Conservation (phyloP, 2,329 filamentous ascomycete species). For the Podosphaera fusca region DNA sequence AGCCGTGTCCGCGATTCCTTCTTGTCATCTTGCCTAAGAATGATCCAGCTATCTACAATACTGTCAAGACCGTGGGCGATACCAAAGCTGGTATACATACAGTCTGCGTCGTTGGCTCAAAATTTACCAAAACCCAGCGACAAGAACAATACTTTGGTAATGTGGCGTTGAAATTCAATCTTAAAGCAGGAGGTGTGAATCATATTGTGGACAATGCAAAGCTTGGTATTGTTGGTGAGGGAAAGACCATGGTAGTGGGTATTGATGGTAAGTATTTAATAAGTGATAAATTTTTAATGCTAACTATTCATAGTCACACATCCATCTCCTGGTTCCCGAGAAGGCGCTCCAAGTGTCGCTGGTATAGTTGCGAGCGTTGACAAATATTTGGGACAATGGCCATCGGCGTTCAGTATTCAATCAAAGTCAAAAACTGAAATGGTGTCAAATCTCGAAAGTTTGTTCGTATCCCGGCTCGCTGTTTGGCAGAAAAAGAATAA, state of each 20-base stretch:
- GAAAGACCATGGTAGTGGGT: slow-evolving; percentile 38
- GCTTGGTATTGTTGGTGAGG: slow-evolving; percentile 34
- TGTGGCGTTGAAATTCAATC: slow-evolving; percentile 52
- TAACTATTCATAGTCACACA: slow-evolving; percentile 37
- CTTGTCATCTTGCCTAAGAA: slow-evolving; percentile 5
- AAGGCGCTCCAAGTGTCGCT: slow-evolving; percentile 46
- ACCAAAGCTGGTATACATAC: slow-evolving; percentile 5
- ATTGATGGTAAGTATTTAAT: slow-evolving; percentile 29
- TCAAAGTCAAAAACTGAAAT: slow-evolving; percentile 37
- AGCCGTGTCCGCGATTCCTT: slow-evolving; percentile 3
- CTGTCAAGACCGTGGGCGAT: slow-evolving; percentile 5
- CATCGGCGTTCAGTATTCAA: slow-evolving; percentile 45
- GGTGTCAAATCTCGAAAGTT: slow-evolving; percentile 27
- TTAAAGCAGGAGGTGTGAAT: slow-evolving; percentile 51
- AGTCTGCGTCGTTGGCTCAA: slow-evolving; percentile 4
- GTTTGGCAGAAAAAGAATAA: slow-evolving; percentile 31
- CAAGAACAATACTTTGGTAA: slow-evolving; percentile 35
- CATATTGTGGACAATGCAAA: slow-evolving; percentile 32
- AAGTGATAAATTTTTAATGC: neutral
- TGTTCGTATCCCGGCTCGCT: slow-evolving; percentile 39
- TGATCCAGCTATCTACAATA: slow-evolving; percentile 5
- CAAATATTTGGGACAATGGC: slow-evolving; percentile 47
- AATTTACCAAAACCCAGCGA: slow-evolving; percentile 5
- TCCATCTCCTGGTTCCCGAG: slow-evolving; percentile 39
- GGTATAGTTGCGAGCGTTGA: slow-evolving; percentile 58